Conservation (phyloP, 257 asterid genomes). For the Fraxinus anomala region DNA sequence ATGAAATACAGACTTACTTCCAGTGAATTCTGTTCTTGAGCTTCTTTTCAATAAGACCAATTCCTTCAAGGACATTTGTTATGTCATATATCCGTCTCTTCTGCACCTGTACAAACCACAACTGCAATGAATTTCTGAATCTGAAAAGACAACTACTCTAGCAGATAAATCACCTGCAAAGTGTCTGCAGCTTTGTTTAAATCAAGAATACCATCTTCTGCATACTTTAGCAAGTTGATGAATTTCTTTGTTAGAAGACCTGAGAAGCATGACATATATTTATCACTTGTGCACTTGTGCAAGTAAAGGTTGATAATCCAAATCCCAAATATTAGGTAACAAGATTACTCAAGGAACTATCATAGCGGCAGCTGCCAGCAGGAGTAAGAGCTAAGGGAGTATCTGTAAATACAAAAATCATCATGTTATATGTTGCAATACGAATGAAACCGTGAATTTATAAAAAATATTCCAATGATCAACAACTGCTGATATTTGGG, state of each 20-base stretch:
- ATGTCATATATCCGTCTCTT: slow-evolving; percentile 86
- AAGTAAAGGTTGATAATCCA: slow-evolving; percentile 24
- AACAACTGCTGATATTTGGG: neutral
- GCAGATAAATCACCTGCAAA: slow-evolving; percentile 43
- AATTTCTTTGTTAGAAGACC: slow-evolving; percentile 60
- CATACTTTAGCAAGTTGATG: slow-evolving; percentile 49
- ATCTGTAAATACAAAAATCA: slow-evolving; percentile 51
- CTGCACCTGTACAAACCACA: slow-evolving; percentile 45
- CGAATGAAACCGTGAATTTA: neutral
- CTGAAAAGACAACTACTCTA: slow-evolving; percentile 5
- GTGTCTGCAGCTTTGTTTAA: slow-evolving; percentile 90
- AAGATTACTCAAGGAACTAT: slow-evolving; percentile 77
- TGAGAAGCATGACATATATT: slow-evolving; percentile 34
- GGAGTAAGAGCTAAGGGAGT: slow-evolving; percentile 85
- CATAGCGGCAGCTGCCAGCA: slow-evolving; percentile 91
- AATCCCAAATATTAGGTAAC: slow-evolving; percentile 21
- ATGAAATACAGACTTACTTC: slow-evolving; percentile 44
- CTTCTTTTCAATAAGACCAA: slow-evolving; percentile 93
- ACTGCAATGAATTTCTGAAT: slow-evolving; percentile 19
- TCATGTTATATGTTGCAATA: slow-evolving; percentile 7
- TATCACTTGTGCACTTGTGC: slow-evolving; percentile 26
- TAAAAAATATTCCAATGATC: neutral
- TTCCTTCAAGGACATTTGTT: slow-evolving; percentile 96
- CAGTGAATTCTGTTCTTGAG: slow-evolving; percentile 73
- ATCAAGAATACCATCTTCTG: slow-evolving; percentile 82